phyloP scores from a whole-genome alignment of 75 land plant genomes.

The Azolla pinnata region DNA sequence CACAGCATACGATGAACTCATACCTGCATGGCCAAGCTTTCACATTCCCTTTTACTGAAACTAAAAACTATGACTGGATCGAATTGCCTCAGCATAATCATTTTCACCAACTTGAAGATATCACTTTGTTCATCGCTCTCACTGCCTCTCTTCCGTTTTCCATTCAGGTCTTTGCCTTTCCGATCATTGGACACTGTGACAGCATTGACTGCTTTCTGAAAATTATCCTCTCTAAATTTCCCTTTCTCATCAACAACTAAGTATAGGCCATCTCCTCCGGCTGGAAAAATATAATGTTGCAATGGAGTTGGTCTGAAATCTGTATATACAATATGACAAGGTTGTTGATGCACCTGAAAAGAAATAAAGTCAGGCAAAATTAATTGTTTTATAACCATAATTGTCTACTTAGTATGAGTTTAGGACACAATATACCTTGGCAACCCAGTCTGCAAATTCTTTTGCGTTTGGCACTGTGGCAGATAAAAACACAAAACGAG shows the following conservation, averaged over 20 bases:
- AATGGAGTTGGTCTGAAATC: constrained; percentile 97
- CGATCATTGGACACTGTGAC: constrained; percentile 45
- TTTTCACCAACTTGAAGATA: constrained; percentile 93
- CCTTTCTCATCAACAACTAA: constrained; percentile 93
- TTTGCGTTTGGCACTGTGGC: constrained; percentile 99
- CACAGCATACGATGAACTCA: neutral
- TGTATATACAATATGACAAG: constrained; percentile 97
- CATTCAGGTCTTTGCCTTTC: constrained; percentile 55
- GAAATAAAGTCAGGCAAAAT: neutral
- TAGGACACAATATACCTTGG: constrained; percentile 47
- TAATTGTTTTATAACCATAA: neutral
- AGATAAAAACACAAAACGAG: constrained; percentile 93
- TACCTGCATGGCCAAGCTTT: constrained; percentile 94
- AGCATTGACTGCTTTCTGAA: constrained; percentile 93
- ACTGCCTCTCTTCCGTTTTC: constrained; percentile 59
- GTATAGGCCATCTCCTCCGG: constrained; percentile 87
- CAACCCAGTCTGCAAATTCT: constrained; percentile 99
- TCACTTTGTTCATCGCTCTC: constrained; percentile 73
- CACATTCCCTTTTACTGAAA: constrained; percentile 98
- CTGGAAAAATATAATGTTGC: constrained; percentile 91
- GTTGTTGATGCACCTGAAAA: constrained; percentile 89
- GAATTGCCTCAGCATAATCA: constrained; percentile 87
- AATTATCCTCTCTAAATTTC: constrained; percentile 87
- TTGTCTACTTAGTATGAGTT: neutral
- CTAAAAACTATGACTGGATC: constrained; percentile 98